Evolutionary conservation across 208 protist genomes (phyloP).

Genomic region (Trypanosoma brucei): DNA sequence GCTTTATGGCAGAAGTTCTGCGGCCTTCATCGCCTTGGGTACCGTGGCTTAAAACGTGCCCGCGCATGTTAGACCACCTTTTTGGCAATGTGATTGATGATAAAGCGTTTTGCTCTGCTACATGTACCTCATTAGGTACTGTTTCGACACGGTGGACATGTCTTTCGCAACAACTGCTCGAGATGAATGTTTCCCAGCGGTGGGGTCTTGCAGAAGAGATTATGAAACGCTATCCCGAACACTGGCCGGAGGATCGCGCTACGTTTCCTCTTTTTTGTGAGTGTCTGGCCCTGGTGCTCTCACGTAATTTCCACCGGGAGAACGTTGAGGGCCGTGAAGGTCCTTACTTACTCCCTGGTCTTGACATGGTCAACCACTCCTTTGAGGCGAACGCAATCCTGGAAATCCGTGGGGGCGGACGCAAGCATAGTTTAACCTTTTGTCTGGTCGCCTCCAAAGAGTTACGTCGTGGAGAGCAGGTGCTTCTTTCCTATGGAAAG

Average conservation of each 20-base stretch:
- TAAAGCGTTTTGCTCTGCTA: slow-evolving; percentile 23
- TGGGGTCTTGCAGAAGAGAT: slow-evolving; percentile 53
- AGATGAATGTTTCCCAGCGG: slow-evolving; percentile 39
- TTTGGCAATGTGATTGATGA: slow-evolving; percentile 36
- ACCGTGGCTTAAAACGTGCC: slow-evolving; percentile 72
- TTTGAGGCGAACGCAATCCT: slow-evolving; percentile 56
- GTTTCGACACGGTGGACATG: slow-evolving; percentile 32
- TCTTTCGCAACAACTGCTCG: slow-evolving; percentile 55
- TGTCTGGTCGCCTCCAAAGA: slow-evolving; percentile 55
- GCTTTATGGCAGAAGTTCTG: slow-evolving; percentile 68
- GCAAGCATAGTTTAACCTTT: slow-evolving; percentile 69
- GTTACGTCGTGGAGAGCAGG: slow-evolving; percentile 63
- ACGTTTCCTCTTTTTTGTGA: slow-evolving; percentile 59
- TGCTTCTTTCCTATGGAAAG: slow-evolving; percentile 76
- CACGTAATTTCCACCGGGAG: slow-evolving; percentile 85
- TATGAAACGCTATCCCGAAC: slow-evolving; percentile 38
- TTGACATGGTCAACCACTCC: slow-evolving; percentile 86
- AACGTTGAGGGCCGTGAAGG: slow-evolving; percentile 68
- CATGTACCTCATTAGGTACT: background rate
- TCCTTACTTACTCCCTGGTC: slow-evolving; percentile 71
- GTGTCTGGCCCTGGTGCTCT: slow-evolving; percentile 74
- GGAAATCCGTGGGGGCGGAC: slow-evolving; percentile 68
- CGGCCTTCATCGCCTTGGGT: slow-evolving; percentile 43
- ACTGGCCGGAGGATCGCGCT: slow-evolving; percentile 48
- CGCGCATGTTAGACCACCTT: slow-evolving; percentile 64